These are phyloP conservation scores for Purpureocillium lavendulum DNA, from an alignment of 2,329 filamentous ascomycete species.

Conservation along the genomic window DNA sequence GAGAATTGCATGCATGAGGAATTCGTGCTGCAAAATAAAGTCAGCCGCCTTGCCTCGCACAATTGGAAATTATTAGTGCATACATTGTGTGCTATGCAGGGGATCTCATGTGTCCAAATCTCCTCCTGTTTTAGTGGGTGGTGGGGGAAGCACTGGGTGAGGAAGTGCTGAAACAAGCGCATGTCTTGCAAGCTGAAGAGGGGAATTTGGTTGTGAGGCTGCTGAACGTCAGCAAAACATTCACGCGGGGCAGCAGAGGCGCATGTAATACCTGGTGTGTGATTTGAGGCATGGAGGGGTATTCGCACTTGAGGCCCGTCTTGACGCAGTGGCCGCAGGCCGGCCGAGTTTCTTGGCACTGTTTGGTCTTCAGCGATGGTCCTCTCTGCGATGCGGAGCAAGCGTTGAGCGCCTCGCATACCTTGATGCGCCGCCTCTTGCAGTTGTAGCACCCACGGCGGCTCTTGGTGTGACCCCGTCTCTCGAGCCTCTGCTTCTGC, in stretches of 20 bases:
- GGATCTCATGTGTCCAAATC: conserved; percentile 60
- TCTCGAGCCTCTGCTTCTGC: conserved; percentile 35
- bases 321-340: conserved; percentile 56
- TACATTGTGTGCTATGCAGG: conserved; percentile 58
- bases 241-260: neutral
- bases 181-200: conserved; percentile 55
- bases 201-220: conserved; percentile 50
- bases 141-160: conserved; percentile 53
- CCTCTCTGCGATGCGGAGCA: neutral
- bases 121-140: conserved; percentile 57
- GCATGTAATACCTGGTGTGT: conserved; percentile 34
- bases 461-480: conserved; percentile 59
- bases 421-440: conserved; percentile 58
- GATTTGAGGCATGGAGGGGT: conserved; percentile 43
- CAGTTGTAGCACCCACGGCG: conserved; percentile 59
- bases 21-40: conserved; percentile 41
- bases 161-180: conserved; percentile 61
- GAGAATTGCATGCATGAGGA: conserved; percentile 63
- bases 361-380: neutral
- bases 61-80: conserved; percentile 10
- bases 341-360: conserved; percentile 60
- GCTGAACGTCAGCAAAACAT: conserved; percentile 2
- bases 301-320: conserved; percentile 54
- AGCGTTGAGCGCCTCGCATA: conserved; percentile 12
- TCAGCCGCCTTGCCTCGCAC: conserved; percentile 4